Percentiles rank a stretch among this genome's conserved stretches.
Conservation (phyloP, 2,329 filamentous ascomycete genomes). For the Pezicula rhizophila region DNA sequence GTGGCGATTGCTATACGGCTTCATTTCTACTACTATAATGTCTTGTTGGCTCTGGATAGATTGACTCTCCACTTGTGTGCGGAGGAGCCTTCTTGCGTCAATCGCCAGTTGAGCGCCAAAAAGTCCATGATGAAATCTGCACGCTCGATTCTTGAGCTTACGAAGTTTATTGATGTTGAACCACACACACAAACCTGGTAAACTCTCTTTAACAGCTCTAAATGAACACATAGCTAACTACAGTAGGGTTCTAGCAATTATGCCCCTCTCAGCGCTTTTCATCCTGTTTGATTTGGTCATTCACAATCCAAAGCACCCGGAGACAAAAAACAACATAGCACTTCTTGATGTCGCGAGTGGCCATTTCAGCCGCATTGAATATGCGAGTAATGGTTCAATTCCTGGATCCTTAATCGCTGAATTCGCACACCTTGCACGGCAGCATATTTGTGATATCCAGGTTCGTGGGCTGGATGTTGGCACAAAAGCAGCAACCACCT, state of each 20-base stretch:
- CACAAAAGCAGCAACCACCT: too few species aligned
- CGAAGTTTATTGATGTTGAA: conserved; percentile 26
- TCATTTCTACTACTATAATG: too few species aligned
- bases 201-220: not conserved
- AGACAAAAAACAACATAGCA: conserved; percentile 11
- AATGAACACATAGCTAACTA: not conserved
- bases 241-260: conserved; percentile 12
- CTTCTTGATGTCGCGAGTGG: conserved; percentile 12
- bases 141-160: conserved; percentile 26
- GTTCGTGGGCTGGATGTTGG: too few species aligned
- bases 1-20: too few species aligned
- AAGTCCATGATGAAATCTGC: conserved; percentile 24
- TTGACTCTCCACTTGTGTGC: too few species aligned
- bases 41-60: too few species aligned
- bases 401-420: conserved; percentile 8
- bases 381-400: conserved; percentile 3
- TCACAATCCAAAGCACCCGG: conserved; percentile 16
- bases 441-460: too few species aligned
- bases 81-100: too few species aligned
- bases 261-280: conserved; percentile 16
- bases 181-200: conserved; percentile 29
- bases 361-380: conserved; percentile 10
- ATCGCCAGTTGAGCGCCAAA: too few species aligned
- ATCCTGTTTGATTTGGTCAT: conserved; percentile 20
- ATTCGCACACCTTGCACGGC: conserved; percentile 7